Evolutionary conservation across 2,329 filamentous ascomycete species (phyloP).

Genomic region (Teratosphaeria zuluensis): DNA sequence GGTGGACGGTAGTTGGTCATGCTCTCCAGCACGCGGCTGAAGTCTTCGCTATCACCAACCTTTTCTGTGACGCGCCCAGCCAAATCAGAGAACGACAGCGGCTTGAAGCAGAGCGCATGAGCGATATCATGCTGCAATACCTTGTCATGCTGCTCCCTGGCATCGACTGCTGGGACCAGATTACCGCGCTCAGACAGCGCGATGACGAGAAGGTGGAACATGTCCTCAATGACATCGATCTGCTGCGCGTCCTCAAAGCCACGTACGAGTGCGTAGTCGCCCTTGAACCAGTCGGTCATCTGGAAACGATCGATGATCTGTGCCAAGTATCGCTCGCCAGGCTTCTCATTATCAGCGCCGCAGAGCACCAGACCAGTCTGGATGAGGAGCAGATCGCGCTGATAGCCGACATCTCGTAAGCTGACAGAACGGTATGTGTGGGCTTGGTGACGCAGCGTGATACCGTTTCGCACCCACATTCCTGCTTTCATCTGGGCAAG

Average conservation of each 20-base stretch:
- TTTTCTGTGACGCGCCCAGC: conserved; percentile 78
- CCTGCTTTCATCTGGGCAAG: conserved; percentile 95
- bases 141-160: conserved; percentile 52
- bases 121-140: conserved; percentile 81
- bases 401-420: conserved; percentile 84
- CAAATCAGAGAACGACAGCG: conserved; percentile 88
- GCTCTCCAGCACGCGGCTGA: conserved; percentile 71
- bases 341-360: conserved; percentile 53
- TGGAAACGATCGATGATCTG: conserved; percentile 89
- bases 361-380: conserved; percentile 86
- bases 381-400: conserved; percentile 86
- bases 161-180: conserved; percentile 59
- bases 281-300: conserved; percentile 77
- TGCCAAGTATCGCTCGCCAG: conserved; percentile 55
- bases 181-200: conserved; percentile 81
- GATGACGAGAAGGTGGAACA: conserved; percentile 86
- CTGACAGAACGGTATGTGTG: conserved; percentile 83
- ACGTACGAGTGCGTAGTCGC: conserved; percentile 62
- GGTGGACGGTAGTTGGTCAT: conserved; percentile 85
- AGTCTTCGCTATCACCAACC: conserved; percentile 79
- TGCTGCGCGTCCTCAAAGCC: conserved; percentile 81
- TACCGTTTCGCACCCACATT: conserved; percentile 97
- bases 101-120: conserved; percentile 92
- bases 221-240: conserved; percentile 88
- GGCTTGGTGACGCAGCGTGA: conserved; percentile 91